Conservation (phyloP, 352 stramenopile species). For the Phytophthora hybrid region DNA sequence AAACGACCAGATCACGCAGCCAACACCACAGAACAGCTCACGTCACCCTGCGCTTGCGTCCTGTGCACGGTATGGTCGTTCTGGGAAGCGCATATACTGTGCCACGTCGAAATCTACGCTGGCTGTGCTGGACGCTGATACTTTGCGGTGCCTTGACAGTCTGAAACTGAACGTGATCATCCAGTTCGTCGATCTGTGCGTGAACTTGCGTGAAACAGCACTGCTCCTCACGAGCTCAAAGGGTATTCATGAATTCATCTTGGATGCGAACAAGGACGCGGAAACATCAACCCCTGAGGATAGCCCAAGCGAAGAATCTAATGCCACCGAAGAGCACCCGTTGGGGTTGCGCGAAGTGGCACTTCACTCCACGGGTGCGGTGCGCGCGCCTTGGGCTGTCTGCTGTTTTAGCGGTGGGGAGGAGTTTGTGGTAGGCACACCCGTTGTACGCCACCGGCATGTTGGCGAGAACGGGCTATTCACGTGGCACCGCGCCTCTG, state of each 20-base stretch:
- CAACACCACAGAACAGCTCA: conserved; percentile 60
- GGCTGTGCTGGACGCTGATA: conserved; percentile 63
- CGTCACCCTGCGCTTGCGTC: conserved; percentile 63
- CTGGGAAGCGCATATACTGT: conserved; percentile 70
- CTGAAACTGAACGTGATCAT: conserved; percentile 63
- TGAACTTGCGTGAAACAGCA: conserved; percentile 60
- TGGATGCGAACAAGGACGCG: conserved; percentile 6
- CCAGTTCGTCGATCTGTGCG: conserved; percentile 73
- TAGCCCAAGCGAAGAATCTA: conserved; percentile 5
- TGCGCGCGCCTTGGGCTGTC: conserved; percentile 77
- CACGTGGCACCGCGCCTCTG: conserved; percentile 68
- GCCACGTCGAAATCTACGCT: conserved; percentile 74
- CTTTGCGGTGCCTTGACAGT: conserved; percentile 55
- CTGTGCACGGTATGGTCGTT: conserved; percentile 59
- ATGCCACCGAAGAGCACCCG: conserved; percentile 9
- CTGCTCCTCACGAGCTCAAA: conserved; percentile 78
- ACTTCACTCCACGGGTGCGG: conserved; percentile 70
- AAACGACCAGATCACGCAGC: conserved; percentile 58
- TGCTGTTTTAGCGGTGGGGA: conserved; percentile 76
- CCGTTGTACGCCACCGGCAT: conserved; percentile 80
- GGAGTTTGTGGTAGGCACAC: conserved; percentile 76
- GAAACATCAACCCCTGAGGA: conserved; percentile 1
- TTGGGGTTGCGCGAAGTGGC: conserved; percentile 53
- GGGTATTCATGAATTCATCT: conserved; percentile 73
- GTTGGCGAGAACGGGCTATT: conserved; percentile 86